Percentiles rank a stretch among this genome's conserved stretches.
Evolutionary conservation across 306 rosid genomes (phyloP).

Genomic region (Potentilla sterilis): DNA sequence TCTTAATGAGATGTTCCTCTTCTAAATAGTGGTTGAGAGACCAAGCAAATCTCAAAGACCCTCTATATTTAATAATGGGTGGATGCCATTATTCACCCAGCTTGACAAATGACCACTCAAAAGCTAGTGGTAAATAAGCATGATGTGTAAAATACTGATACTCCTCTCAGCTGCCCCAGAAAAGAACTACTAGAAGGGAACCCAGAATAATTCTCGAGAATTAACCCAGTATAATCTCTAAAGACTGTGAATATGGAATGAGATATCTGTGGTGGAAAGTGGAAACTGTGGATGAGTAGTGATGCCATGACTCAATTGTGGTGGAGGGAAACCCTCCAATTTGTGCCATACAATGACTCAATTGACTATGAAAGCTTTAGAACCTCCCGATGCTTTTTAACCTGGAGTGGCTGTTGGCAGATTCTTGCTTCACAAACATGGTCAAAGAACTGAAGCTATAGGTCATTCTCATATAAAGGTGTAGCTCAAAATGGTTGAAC

Average conservation of each 20-base stretch:
- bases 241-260: not conserved
- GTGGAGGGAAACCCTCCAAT: not conserved
- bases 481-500: not conserved
- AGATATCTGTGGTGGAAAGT: not conserved
- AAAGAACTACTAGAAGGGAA: not conserved
- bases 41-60: not conserved
- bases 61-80: not conserved
- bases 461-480: not conserved
- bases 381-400: not conserved
- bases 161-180: not conserved
- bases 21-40: not conserved
- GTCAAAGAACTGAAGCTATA: not conserved
- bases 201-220: not conserved
- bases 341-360: not conserved
- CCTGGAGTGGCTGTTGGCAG: not conserved
- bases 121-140: not conserved
- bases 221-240: not conserved
- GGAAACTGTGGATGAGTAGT: not conserved
- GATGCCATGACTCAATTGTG: not conserved
- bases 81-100: slow-evolving; percentile 1
- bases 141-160: not conserved
- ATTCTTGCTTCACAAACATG: not conserved
- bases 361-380: not conserved
- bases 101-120: not conserved
- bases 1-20: not conserved